Percentiles rank a stretch among this genome's conserved stretches.
Conservation (phyloP, 495 filamentous ascomycete genomes). For the Aspergillus heteromorphus region DNA sequence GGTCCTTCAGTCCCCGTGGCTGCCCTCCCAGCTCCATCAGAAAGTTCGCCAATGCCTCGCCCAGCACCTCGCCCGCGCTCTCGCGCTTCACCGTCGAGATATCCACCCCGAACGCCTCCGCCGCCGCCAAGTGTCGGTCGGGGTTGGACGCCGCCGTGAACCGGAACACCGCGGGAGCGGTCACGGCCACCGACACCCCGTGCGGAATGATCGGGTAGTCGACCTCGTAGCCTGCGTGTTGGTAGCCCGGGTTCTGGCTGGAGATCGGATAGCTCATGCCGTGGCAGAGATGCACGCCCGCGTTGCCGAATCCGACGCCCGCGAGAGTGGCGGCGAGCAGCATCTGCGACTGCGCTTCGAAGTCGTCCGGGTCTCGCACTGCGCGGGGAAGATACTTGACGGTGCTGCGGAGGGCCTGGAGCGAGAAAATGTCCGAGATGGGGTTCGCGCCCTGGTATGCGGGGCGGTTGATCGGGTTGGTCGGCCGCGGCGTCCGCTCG, state of each 20-base stretch:
- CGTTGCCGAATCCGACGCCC: conserved; percentile 95
- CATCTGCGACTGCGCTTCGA: conserved; percentile 91
- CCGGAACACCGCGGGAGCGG: conserved; percentile 86
- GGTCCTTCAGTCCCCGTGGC: conserved; percentile 73
- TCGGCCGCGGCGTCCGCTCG: conserved; percentile 73
- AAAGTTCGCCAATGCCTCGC: conserved; percentile 75
- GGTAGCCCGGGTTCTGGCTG: conserved; percentile 85
- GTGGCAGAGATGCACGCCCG: conserved; percentile 94
- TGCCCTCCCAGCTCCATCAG: conserved; percentile 80
- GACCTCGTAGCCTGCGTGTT: conserved; percentile 77
- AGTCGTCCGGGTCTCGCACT: conserved; percentile 79
- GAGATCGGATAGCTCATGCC: conserved; percentile 97
- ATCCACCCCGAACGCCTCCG: conserved; percentile 88
- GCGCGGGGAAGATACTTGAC: conserved; percentile 88
- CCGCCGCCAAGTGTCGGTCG: conserved; percentile 81
- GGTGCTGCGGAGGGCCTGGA: conserved; percentile 72
- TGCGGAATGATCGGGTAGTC: conserved; percentile 80
- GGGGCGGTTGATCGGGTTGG: conserved; percentile 84
- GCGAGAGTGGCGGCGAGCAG: conserved; percentile 89
- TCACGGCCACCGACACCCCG: conserved; percentile 91
- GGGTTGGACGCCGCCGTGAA: conserved; percentile 91
- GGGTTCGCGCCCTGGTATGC: conserved; percentile 97
- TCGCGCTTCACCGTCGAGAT: conserved; percentile 78
- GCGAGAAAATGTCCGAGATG: conserved; percentile 91
- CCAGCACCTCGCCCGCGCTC: conserved; percentile 79